Conservation (phyloP, 163 green algal species). For the Coccomyxa subellipsoidea region DNA sequence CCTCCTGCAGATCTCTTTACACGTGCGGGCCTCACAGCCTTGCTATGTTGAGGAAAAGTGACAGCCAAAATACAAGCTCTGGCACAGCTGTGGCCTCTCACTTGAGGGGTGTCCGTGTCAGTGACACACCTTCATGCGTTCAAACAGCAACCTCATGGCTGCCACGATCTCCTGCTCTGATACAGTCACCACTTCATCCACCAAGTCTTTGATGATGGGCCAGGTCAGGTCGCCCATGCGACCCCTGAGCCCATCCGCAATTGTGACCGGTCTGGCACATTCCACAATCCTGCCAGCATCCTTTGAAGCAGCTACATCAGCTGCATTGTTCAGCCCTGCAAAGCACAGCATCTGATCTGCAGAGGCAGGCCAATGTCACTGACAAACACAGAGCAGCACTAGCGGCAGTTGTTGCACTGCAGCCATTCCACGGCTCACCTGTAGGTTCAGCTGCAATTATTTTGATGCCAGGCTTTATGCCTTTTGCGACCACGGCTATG, state of each 20-base stretch:
- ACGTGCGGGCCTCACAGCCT: too few species aligned
- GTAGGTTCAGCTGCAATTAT: slow-evolving; percentile 77
- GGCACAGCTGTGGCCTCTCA: too few species aligned
- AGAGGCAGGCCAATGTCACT: too few species aligned
- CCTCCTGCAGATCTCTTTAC: too few species aligned
- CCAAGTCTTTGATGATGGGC: slow-evolving; percentile 64
- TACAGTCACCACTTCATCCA: slow-evolving; percentile 69
- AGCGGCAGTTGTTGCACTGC: too few species aligned
- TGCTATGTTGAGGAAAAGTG: too few species aligned
- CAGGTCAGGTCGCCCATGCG: slow-evolving; percentile 73
- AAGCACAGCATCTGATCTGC: not conserved
- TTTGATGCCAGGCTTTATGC: slow-evolving; percentile 48
- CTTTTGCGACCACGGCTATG: slow-evolving; percentile 71
- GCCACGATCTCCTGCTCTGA: slow-evolving; percentile 66
- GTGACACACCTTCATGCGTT: slow-evolving; percentile 55
- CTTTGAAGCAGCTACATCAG: slow-evolving; percentile 60
- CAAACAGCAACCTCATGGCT: slow-evolving; percentile 73
- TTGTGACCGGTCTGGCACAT: slow-evolving; percentile 57
- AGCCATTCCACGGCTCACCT: not conserved
- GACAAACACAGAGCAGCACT: too few species aligned
- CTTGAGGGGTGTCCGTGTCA: not conserved
- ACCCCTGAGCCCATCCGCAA: slow-evolving; percentile 70
- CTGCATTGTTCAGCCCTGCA: slow-evolving; percentile 57
- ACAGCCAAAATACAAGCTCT: too few species aligned
- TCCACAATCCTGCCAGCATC: slow-evolving; percentile 53